Percentiles rank a stretch among this genome's conserved stretches.
Conservation (phyloP, 1,284 basidiomycete genomes). For the Cryptococcus sp. region DNA sequence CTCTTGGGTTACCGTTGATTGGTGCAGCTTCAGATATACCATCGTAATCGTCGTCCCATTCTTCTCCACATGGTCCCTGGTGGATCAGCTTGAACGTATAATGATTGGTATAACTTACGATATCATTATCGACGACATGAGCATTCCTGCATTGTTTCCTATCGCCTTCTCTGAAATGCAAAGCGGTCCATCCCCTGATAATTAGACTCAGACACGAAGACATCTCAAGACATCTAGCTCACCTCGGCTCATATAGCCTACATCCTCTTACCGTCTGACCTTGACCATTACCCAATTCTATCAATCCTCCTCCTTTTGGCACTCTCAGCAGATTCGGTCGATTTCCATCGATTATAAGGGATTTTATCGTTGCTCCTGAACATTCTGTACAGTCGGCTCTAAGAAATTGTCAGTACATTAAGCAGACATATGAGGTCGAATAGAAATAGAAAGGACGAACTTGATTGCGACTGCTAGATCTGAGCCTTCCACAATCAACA, state of each 20-base stretch:
- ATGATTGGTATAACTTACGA: constrained; percentile 24
- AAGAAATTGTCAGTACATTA: neutral
- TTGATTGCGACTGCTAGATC: constrained; percentile 38
- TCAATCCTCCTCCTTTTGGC: constrained; percentile 39
- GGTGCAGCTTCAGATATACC: constrained; percentile 35
- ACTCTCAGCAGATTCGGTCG: constrained; percentile 43
- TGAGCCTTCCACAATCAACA: constrained; percentile 39
- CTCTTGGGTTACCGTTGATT: constrained; percentile 42
- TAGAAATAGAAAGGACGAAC: constrained; percentile 7
- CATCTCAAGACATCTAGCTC: constrained; percentile 3
- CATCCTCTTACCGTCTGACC: constrained; percentile 42
- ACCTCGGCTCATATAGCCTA: constrained; percentile 46
- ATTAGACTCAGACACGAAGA: neutral
- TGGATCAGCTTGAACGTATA: neutral
- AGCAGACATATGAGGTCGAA: too few relatives aligned
- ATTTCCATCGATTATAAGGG: constrained; percentile 46
- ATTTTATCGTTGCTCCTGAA: constrained; percentile 29
- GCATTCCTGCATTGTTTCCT: constrained; percentile 39
- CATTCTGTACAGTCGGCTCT: constrained; percentile 47
- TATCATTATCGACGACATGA: constrained; percentile 39
- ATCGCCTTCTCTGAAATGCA: constrained; percentile 49
- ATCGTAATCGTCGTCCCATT: constrained; percentile 50
- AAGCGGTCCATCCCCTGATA: constrained; percentile 46
- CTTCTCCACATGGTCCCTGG: constrained; percentile 48
- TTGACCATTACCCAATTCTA: constrained; percentile 46